Evolutionary conservation across 306 rosid genomes (phyloP), one percentile per base, ranked within the genome.

Genomic region (Trifolium pratense): DNA sequence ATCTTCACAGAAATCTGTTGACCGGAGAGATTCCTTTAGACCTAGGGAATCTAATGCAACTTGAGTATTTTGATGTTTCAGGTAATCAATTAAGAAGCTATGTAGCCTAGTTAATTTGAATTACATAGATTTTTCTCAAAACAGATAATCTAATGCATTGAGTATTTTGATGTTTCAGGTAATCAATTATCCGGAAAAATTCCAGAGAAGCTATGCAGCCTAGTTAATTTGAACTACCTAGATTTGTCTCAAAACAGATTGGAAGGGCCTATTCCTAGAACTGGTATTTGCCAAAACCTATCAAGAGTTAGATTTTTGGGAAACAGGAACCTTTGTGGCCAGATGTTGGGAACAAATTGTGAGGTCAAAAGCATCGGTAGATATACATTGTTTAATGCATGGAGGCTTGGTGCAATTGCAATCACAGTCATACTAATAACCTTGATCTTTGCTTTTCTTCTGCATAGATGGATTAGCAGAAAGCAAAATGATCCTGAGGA

Each of bases 221-320:
- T 90, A 45, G 48, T 3, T 53, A 95, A 87, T 80, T 80, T 95
- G 86, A 53, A 76, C 57, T 79, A 75, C 80, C 73, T 95, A 21
- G 91, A 89, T 80, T 71, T 95, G 75, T 90, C 97, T 5, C 83
- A 81, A 66, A 95, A 92, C 79, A 81, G 78, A 63, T 79, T 91
- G 78, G 95, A 89, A 78, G 99, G 99, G 61, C 86, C 91, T 0
- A 86, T 94, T 55, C 99, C 99, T 3, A 86, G 69, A 77, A 86
- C 75, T 75, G 99, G 99, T 15, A 78, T 89, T 82, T 95, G 99
- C 90, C 86, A 70, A 80, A 92, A 87, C 62, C 74, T 82, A 71
- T 89, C 97, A 9, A 82, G 76, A 60, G 70, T 48, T 71, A 79
- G 84, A 58, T 59, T 92, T 56, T 77, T 20, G 0, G 97, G 97